These are phyloP conservation scores for Penicillium sp. DNA, from an alignment of 2,329 filamentous ascomycete genomes.

Conservation along the genomic window DNA sequence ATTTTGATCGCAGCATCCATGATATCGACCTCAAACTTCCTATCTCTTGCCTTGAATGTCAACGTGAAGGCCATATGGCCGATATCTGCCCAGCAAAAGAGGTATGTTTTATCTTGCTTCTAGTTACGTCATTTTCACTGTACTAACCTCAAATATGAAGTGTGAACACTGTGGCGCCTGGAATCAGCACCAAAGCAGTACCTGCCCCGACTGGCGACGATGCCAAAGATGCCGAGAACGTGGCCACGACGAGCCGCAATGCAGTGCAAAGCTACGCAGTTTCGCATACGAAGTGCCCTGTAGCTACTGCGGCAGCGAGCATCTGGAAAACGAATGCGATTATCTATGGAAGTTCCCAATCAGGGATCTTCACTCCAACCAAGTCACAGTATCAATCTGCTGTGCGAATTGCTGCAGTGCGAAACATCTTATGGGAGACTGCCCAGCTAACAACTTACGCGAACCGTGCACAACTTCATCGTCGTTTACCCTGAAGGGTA, in stretches of 20 bases:
- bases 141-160: conserved; percentile 14
- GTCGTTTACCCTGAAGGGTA: conserved; percentile 34
- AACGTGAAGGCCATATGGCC: conserved; percentile 37
- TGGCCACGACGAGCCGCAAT: conserved; percentile 49
- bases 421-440: conserved; percentile 39
- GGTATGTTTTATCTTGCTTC: conserved; percentile 20
- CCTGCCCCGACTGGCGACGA: conserved; percentile 36
- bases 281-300: conserved; percentile 50
- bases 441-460: conserved; percentile 25
- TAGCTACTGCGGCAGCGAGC: conserved; percentile 52
- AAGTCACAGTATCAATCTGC: conserved; percentile 37
- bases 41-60: conserved; percentile 37
- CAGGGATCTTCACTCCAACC: conserved; percentile 18
- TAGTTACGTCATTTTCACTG: not conserved
- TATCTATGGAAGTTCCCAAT: conserved; percentile 47
- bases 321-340: conserved; percentile 54
- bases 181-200: conserved; percentile 33
- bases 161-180: conserved; percentile 39
- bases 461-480: conserved; percentile 23
- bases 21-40: conserved; percentile 36
- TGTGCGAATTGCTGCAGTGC: conserved; percentile 39
- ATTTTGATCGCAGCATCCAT: conserved; percentile 32
- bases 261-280: conserved; percentile 51
- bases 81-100: conserved; percentile 38
- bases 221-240: conserved; percentile 53